These are phyloP conservation scores for Fraxinus sp. DNA, from an alignment of 305 asterid species.

Conservation along the genomic window DNA sequence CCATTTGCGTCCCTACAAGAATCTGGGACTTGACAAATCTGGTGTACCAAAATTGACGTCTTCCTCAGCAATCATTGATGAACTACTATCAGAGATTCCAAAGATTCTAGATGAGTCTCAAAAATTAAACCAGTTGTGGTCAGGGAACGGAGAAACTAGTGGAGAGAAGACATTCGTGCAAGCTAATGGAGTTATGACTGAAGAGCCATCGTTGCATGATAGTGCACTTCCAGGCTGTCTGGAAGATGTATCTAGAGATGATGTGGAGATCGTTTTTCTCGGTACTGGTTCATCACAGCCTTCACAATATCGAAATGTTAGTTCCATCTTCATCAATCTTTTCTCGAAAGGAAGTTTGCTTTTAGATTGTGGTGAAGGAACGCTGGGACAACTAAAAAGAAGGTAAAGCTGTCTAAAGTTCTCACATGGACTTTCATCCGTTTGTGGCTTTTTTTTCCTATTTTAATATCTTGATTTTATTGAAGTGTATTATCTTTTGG, in stretches of 20 bases:
- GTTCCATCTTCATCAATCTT: slow-evolving; percentile 43
- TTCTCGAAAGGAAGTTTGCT: slow-evolving; percentile 74
- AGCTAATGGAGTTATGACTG: slow-evolving; percentile 30
- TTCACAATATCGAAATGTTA: too few species aligned
- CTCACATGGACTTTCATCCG: neutral
- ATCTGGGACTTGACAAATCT: neutral
- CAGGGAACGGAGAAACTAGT: slow-evolving; percentile 17
- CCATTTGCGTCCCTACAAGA: slow-evolving; percentile 72
- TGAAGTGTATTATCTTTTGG: neutral
- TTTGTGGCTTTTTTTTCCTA: neutral
- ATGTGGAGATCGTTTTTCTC: too few species aligned
- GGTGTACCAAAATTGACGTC: slow-evolving; percentile 43
- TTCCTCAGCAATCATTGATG: slow-evolving; percentile 45
- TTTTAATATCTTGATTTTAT: neutral
- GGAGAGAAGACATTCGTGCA: slow-evolving; percentile 18
- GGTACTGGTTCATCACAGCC: too few species aligned
- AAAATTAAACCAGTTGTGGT: slow-evolving; percentile 53
- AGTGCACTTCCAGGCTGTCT: slow-evolving; percentile 65
- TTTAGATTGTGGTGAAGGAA: slow-evolving; percentile 94
- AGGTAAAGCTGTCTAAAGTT: slow-evolving; percentile 41
- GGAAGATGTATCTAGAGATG: neutral
- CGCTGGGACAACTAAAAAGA: slow-evolving; percentile 87
- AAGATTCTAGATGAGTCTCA: slow-evolving; percentile 62
- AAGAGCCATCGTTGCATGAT: slow-evolving; percentile 74
- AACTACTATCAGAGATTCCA: slow-evolving; percentile 70